Evolutionary conservation across 352 stramenopile genomes (phyloP), one percentile per base, ranked within the genome.

Genomic region (Phytophthora vignae): DNA sequence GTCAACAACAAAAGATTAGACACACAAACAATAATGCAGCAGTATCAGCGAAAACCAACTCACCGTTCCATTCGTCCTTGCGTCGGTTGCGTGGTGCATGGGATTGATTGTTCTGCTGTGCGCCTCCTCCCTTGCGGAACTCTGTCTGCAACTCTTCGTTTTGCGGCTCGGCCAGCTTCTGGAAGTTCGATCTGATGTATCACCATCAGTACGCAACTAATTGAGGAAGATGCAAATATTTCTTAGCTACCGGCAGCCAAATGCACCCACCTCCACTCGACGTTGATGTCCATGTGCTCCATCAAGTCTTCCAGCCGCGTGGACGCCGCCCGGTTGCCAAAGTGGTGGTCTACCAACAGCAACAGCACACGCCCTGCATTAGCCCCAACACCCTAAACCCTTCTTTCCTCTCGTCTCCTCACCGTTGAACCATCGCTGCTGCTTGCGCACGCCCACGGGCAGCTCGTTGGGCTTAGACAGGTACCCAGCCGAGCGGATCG

Each of bases 341-440:
- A 92, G 58, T 96, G 89, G 54, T 96, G 86, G 64, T 96, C 89
- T 95, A 40, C 7, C 40, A 8, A 38, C 33, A 5, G 25, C 15
- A 60, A 44, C 14, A 42, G 14, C 73, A 21, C 31, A 56, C 15
- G 22, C 0, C 21, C 11, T 4, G 19, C 21, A 36, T 72, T 25
- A 74, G 44, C 49, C 7, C 21, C 29, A n/a, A 9, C 3, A 38
- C n/a, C 19, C 36, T 50, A 31, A 40, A 38, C 22, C n/a, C 9
- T 29, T 48, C 21, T 64, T 4, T 11, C 27, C 46, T 44, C 29
- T 42, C 0, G 4, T 25, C 40, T 48, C 9, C 75, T 55, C 42
- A 93, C 88, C 88, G 42, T 95, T 95, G 58, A 92, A 90, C 88
- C 88, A 95, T n/a, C 88, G 85, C 71, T 93, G 85, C 71, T 95